Percentiles rank a stretch among this genome's conserved stretches.
Evolutionary conservation across 1,139 yeast species (phyloP).

Genomic region (Hemisphaericaspora subhashii): DNA sequence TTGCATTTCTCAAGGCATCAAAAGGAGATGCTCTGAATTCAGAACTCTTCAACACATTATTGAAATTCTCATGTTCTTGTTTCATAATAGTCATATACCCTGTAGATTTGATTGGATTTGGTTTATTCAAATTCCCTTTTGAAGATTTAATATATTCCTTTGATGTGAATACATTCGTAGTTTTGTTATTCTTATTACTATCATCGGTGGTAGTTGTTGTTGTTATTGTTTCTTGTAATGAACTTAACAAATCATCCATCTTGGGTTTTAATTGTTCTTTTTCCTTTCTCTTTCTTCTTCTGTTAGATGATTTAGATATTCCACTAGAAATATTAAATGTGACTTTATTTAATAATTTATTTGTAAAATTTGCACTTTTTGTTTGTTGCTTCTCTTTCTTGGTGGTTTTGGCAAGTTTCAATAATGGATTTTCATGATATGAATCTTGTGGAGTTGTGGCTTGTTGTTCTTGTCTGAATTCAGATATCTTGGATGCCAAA

Average conservation of each 20-base stretch:
- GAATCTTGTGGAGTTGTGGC: constrained; percentile 8
- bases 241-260: constrained; percentile 59
- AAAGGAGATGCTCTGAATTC: constrained; percentile 58
- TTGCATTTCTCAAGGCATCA: constrained; percentile 53
- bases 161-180: constrained; percentile 3
- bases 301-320: constrained; percentile 63
- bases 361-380: constrained; percentile 32
- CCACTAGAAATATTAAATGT: constrained; percentile 36
- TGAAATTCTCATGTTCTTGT: constrained; percentile 57
- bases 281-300: constrained; percentile 65
- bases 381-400: constrained; percentile 54
- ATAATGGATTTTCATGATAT: constrained; percentile 49
- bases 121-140: constrained; percentile 46
- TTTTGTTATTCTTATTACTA: constrained; percentile 2
- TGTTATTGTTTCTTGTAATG: constrained; percentile 41
- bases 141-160: constrained; percentile 18
- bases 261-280: constrained; percentile 65
- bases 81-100: constrained; percentile 57
- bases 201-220: neutral
- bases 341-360: constrained; percentile 27
- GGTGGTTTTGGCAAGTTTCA: constrained; percentile 52
- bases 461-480: constrained; percentile 22
- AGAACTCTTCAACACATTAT: constrained; percentile 50
- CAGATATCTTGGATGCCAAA: constrained; percentile 27
- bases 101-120: constrained; percentile 56